A percentile compares a stretch with the other conserved stretches of the same genome.
phyloP scores from a whole-genome alignment of 2,329 filamentous ascomycete genomes.

The Calonectria multiphialidica region DNA sequence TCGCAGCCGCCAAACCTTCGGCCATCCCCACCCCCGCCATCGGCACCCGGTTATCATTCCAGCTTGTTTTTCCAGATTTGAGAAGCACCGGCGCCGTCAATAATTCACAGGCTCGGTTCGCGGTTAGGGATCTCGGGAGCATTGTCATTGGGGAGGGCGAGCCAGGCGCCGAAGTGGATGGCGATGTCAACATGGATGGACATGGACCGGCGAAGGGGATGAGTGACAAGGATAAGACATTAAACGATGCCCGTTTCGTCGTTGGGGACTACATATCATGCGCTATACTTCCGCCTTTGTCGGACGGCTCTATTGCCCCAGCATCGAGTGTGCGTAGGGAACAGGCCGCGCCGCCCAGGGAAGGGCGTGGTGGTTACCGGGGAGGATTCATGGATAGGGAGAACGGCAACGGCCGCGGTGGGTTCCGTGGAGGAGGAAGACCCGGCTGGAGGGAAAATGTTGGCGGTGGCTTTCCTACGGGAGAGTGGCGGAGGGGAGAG shows the following conservation, averaged over 20 bases:
- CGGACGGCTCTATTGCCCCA: slow-evolving; percentile 80
- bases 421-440: slow-evolving; percentile 49
- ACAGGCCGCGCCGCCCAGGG: slow-evolving; percentile 32
- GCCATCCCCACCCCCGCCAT: slow-evolving; percentile 80
- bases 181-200: slow-evolving; percentile 50
- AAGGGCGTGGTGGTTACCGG: slow-evolving; percentile 39
- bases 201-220: slow-evolving; percentile 51
- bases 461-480: slow-evolving; percentile 57
- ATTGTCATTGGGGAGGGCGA: slow-evolving; percentile 78
- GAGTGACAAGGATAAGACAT: slow-evolving; percentile 77
- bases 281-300: slow-evolving; percentile 80
- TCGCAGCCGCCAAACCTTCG: slow-evolving; percentile 73
- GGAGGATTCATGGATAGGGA: slow-evolving; percentile 41
- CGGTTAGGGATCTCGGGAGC: slow-evolving; percentile 85
- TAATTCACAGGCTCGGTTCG: slow-evolving; percentile 66
- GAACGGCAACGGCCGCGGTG: slow-evolving; percentile 48
- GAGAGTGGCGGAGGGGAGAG: slow-evolving; percentile 78
- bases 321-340: slow-evolving; percentile 55
- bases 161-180: slow-evolving; percentile 56
- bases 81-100: slow-evolving; percentile 45
- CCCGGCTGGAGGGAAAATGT: slow-evolving; percentile 54
- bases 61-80: slow-evolving; percentile 86
- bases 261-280: slow-evolving; percentile 91
- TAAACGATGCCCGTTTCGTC: slow-evolving; percentile 84
- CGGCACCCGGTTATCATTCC: slow-evolving; percentile 88